Conservation (phyloP, 1,284 basidiomycete species). For the Melampsora abietis-canadensis region DNA sequence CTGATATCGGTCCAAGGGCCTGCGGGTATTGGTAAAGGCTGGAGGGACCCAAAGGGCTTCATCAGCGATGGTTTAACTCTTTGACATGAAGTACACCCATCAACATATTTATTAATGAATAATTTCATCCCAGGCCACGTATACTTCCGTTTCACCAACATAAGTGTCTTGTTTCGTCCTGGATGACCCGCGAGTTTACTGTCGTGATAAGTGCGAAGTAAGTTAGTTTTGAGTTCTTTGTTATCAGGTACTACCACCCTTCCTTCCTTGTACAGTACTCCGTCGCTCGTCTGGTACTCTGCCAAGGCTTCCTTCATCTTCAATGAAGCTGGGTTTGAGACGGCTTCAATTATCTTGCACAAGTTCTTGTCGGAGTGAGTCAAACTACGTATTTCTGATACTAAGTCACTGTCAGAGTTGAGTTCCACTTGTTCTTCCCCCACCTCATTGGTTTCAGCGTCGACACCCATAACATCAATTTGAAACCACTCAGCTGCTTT, state of each 20-base stretch:
- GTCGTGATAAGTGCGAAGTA: no score
- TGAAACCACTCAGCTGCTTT: no score
- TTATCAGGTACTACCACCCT: background rate
- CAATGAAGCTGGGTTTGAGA: background rate
- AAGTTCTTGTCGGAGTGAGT: no score
- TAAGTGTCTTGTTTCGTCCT: no score
- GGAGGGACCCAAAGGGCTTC: background rate
- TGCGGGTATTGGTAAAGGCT: background rate
- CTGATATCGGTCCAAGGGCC: no score
- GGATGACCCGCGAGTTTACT: no score
- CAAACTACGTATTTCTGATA: no score
- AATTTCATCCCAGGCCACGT: background rate
- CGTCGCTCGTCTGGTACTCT: background rate
- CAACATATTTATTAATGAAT: background rate
- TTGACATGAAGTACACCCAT: background rate
- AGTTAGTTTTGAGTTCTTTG: background rate
- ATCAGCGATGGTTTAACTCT: background rate
- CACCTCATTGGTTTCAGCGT: no score
- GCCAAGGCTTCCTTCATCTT: background rate
- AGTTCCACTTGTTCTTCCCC: no score
- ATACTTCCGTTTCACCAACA: background rate
- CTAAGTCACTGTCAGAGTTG: no score
- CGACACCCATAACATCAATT: no score
- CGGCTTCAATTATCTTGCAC: background rate
- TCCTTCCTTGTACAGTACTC: background rate